A percentile compares a stretch with the other conserved stretches of the same genome.
Evolutionary conservation across 768 basidiomycete genomes (phyloP).

Genomic region (Cytidiella melzeri): DNA sequence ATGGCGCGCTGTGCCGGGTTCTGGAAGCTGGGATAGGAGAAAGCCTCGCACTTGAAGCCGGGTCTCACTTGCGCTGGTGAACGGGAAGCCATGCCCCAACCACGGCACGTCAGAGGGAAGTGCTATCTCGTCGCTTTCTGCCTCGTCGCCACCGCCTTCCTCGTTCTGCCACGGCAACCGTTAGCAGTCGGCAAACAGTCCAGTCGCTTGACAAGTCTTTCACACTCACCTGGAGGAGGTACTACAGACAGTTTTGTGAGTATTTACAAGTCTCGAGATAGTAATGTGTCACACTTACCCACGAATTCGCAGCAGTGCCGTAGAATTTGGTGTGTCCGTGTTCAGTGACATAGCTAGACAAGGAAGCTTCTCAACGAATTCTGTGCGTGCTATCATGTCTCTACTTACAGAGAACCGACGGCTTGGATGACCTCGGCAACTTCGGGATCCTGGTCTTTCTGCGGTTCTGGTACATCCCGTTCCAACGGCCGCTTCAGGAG

Average conservation of each 20-base stretch:
- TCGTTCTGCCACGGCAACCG: no score
- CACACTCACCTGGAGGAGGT: slow-evolving; percentile 60
- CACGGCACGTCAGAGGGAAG: slow-evolving; percentile 51
- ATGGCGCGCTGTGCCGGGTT: slow-evolving; percentile 23
- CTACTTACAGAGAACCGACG: slow-evolving; percentile 53
- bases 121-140: slow-evolving; percentile 30
- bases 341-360: slow-evolving; percentile 51
- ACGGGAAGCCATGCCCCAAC: slow-evolving; percentile 57
- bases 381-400: slow-evolving; percentile 17
- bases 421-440: slow-evolving; percentile 53
- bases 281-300: slow-evolving; percentile 38
- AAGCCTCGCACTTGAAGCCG: slow-evolving; percentile 37
- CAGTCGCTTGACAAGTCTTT: no score
- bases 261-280: not conserved
- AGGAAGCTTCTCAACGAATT: slow-evolving; percentile 1
- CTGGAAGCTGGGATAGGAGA: slow-evolving; percentile 44
- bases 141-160: slow-evolving; percentile 50
- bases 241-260: slow-evolving; percentile 29
- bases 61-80: slow-evolving; percentile 38
- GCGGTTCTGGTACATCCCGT: slow-evolving; percentile 41
- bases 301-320: slow-evolving; percentile 61
- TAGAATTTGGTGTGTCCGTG: slow-evolving; percentile 60
- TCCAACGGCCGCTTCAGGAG: slow-evolving; percentile 65
- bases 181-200: no score
- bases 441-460: slow-evolving; percentile 34